A percentile compares a stretch with the other conserved stretches of the same genome.
Conservation (phyloP, 345 rosid genomes). For the Eutrema japonicum region DNA sequence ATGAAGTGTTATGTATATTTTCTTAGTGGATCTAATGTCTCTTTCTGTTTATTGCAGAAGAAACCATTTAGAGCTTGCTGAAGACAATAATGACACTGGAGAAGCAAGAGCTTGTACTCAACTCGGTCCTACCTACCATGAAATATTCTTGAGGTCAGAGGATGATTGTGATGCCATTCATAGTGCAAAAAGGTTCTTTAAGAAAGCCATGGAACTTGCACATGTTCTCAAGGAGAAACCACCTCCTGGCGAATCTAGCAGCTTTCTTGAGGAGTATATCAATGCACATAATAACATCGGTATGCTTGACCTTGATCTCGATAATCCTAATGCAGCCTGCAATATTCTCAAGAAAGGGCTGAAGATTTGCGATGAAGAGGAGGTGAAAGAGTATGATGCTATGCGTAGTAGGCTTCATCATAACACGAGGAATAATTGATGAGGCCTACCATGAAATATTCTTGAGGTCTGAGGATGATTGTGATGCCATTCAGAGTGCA, state of each 20-base stretch:
- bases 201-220: conserved; percentile 78
- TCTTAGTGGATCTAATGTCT: neutral
- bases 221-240: conserved; percentile 67
- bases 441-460: conserved; percentile 81
- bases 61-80: conserved; percentile 90
- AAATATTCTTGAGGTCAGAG: conserved; percentile 59
- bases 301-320: conserved; percentile 88
- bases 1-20: neutral
- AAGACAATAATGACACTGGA: conserved; percentile 72
- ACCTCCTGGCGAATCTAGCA: conserved; percentile 54
- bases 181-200: conserved; percentile 80
- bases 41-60: conserved; percentile 52
- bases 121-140: conserved; percentile 93
- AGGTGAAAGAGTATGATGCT: conserved; percentile 73
- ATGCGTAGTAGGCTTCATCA: conserved; percentile 87
- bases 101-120: conserved; percentile 95
- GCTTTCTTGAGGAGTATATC: conserved; percentile 82
- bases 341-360: conserved; percentile 63
- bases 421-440: too few relatives aligned
- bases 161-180: conserved; percentile 66
- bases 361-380: conserved; percentile 87
- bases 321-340: conserved; percentile 73
- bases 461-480: conserved; percentile 64
- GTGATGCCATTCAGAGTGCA: conserved; percentile 67
- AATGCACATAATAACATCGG: conserved; percentile 94